Evolutionary conservation across 116 monocot genomes (phyloP), one percentile per base, ranked within the genome.

Genomic region (Phalaenopsis hybrid): DNA sequence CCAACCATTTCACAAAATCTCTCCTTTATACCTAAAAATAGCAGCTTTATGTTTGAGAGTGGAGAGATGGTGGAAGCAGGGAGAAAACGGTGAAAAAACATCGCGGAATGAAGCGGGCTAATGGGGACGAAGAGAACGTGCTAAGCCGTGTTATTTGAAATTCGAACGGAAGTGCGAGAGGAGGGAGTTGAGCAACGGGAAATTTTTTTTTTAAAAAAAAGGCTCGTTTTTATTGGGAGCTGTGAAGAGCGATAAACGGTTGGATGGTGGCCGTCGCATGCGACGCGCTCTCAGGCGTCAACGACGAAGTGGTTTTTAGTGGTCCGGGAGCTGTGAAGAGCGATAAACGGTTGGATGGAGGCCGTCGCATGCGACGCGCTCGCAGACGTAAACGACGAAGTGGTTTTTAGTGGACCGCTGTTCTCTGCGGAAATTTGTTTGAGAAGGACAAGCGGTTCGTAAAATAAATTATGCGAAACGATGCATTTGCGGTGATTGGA

Each of bases 1-100:
- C 82, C 90, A 57, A 91, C 94, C 94, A 96, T 96, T 51, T 75
- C 83, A 69, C 10, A 46, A 44, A 69, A 67, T 17, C 72, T 51
- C 41, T 37, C 57, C 13, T 51, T 33, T 73, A 57, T 7, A 18
- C 6, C 8, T 45, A 77, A 83, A 85, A 63, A 78, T 70, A 80
- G 37, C 25, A 72, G 23, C 78, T 78, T 51, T 25, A 46, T 9
- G 21, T 9, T 48, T 3, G 46, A 21, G 43, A 31, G 55, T 77
- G 44, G 33, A 8, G 76, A 76, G 76, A 50, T 18, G 52, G 15
- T 16, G 23, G 15, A 77, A 15, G 43, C 52, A 41, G 37, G 21
- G 50, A 28, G 17, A 49, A 18, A 5, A 13, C 58, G 7, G 28
- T 48, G 23, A 48, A 52, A 41, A 41, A 41, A 51, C 16, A 7